phyloP scores from a whole-genome alignment of 1,139 yeast species.

The Kodamaea derodonti region DNA sequence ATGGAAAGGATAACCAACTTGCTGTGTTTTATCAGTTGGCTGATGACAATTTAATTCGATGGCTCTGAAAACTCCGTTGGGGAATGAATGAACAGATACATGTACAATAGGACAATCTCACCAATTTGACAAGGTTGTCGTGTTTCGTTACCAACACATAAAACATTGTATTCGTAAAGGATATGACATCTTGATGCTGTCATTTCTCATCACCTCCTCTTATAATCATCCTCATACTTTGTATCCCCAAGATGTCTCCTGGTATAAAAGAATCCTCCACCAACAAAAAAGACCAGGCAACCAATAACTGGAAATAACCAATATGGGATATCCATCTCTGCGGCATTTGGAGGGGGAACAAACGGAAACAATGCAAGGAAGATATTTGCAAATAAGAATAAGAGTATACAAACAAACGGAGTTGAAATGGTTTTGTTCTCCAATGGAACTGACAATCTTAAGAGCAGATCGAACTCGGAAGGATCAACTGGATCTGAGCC shows the following conservation, averaged over 20 bases:
- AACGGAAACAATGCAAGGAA: constrained; percentile 57
- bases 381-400: constrained; percentile 47
- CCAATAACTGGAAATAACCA: constrained; percentile 59
- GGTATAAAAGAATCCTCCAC: constrained; percentile 30
- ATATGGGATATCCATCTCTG: constrained; percentile 38
- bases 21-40: too few species aligned
- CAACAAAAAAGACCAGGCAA: constrained; percentile 41
- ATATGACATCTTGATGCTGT: neutral
- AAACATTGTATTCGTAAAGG: too few species aligned
- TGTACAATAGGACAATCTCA: too few species aligned
- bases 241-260: constrained; percentile 9
- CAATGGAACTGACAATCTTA: constrained; percentile 1
- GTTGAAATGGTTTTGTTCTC: constrained; percentile 16
- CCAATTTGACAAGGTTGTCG: too few species aligned
- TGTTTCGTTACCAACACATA: too few species aligned
- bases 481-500: constrained; percentile 1
- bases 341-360: constrained; percentile 46
- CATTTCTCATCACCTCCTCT: neutral
- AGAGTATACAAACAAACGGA: constrained; percentile 26
- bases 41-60: too few species aligned
- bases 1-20: too few species aligned
- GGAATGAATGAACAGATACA: too few species aligned
- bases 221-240: constrained; percentile 12
- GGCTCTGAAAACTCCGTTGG: too few species aligned
- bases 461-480: constrained; percentile 4